Percentiles rank a stretch among this genome's conserved stretches.
phyloP scores from a whole-genome alignment of 2,329 filamentous ascomycete species.

The Colletotrichum liaoningense region DNA sequence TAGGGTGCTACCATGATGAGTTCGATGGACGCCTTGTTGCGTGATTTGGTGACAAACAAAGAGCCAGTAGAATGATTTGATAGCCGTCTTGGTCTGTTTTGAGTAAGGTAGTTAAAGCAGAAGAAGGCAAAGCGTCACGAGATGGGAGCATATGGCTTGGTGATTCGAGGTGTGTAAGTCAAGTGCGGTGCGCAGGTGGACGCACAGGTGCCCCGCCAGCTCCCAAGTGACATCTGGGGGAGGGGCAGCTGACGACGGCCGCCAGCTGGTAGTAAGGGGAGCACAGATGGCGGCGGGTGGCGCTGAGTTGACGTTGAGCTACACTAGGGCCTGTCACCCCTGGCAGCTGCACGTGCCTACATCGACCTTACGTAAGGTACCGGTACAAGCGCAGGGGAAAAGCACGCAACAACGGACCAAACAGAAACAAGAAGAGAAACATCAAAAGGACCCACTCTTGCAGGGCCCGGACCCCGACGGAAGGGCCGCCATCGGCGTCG shows the following conservation, averaged over 20 bases:
- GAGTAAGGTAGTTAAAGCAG: background rate
- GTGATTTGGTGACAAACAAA: background rate
- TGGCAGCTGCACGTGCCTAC: too few relatives aligned
- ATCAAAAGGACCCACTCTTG: constrained; percentile 1
- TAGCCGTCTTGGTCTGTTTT: too few relatives aligned
- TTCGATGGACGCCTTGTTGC: background rate
- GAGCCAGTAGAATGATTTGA: background rate
- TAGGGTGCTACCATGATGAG: background rate
- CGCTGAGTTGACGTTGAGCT: too few relatives aligned
- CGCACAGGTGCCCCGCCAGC: background rate
- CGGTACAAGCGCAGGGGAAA: background rate
- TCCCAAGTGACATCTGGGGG: background rate
- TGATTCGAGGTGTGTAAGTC: background rate
- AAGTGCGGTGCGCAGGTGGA: background rate
- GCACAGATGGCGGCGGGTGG: background rate
- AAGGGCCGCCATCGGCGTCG: constrained; percentile 21
- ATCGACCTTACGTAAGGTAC: background rate
- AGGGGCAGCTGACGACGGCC: background rate
- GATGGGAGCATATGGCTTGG: background rate
- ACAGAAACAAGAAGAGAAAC: constrained; percentile 18
- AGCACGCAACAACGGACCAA: constrained; percentile 18
- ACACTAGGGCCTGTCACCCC: background rate
- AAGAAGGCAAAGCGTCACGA: background rate
- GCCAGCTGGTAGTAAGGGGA: background rate
- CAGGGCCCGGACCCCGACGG: constrained; percentile 21